A percentile compares a stretch with the other conserved stretches of the same genome.
These are phyloP conservation scores for Vinca minor DNA, from an alignment of 257 asterid genomes.

Conservation along the genomic window DNA sequence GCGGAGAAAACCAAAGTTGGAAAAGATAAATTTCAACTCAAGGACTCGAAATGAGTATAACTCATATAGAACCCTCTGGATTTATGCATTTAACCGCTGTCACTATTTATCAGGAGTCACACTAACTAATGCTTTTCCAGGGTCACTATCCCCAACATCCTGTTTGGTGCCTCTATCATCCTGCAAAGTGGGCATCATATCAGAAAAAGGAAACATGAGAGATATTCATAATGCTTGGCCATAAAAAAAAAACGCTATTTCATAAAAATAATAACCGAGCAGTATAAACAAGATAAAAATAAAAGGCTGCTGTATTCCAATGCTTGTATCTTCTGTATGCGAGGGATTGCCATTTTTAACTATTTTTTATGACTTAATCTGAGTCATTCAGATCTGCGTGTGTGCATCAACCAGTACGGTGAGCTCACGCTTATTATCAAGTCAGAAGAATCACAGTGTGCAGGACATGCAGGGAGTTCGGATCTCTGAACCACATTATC, in stretches of 20 bases:
- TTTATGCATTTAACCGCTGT: not conserved
- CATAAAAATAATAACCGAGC: not conserved
- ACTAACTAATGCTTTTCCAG: slow-evolving; percentile 21
- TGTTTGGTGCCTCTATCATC: slow-evolving; percentile 12
- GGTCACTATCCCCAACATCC: slow-evolving; percentile 22
- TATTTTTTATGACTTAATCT: not conserved
- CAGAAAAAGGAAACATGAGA: too few relatives aligned
- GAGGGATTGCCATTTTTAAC: not conserved
- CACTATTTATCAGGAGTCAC: slow-evolving; percentile 12
- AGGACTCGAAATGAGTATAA: not conserved
- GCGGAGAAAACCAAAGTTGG: not conserved
- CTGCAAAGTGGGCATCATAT: slow-evolving; percentile 41
- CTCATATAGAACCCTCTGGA: not conserved
- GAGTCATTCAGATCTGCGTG: too few relatives aligned
- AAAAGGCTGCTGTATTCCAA: not conserved
- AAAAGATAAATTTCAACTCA: not conserved
- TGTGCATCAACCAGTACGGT: too few relatives aligned
- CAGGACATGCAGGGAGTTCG: not conserved
- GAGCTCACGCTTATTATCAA: too few relatives aligned
- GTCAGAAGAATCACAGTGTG: too few relatives aligned
- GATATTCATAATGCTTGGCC: too few relatives aligned
- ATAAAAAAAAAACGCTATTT: not conserved
- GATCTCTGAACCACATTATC: not conserved
- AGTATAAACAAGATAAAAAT: not conserved
- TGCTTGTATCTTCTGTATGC: not conserved